These are phyloP conservation scores for Aspergillus ochraceus DNA, from an alignment of 2,329 filamentous ascomycete genomes.

Conservation along the genomic window DNA sequence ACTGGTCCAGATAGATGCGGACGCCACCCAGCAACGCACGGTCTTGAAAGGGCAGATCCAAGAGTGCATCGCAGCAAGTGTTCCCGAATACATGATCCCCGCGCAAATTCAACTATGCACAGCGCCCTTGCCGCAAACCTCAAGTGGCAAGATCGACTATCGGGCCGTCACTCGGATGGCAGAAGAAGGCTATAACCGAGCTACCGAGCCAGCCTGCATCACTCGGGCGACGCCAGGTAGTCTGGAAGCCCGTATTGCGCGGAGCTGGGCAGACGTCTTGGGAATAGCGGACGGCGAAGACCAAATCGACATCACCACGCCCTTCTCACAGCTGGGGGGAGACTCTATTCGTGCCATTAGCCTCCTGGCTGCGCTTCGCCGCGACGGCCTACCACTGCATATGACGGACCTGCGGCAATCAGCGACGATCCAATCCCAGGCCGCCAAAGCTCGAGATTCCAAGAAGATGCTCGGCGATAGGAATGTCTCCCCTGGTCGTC, in stretches of 20 bases:
- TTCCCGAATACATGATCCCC: background rate
- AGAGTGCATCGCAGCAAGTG: background rate
- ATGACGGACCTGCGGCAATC: constrained; percentile 4
- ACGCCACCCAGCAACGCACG: background rate
- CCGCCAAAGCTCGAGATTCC: background rate
- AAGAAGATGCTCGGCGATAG: background rate
- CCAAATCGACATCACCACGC: background rate
- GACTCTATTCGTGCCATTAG: constrained; percentile 7
- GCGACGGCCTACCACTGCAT: background rate
- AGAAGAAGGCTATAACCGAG: background rate
- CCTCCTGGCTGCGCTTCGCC: constrained; percentile 3
- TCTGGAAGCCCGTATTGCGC: constrained; percentile 4
- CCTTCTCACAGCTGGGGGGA: constrained; percentile 4
- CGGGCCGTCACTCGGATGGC: background rate
- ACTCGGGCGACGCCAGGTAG: constrained; percentile 1
- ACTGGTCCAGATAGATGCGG: background rate
- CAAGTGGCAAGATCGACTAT: background rate
- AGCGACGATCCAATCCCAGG: constrained; percentile 4
- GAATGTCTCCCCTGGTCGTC: background rate
- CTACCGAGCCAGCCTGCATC: background rate
- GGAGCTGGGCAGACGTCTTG: background rate
- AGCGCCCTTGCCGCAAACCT: background rate
- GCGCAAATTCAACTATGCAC: background rate
- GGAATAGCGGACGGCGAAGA: background rate
- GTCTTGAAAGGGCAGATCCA: constrained; percentile 3